A percentile compares a stretch with the other conserved stretches of the same genome.
phyloP scores from a whole-genome alignment of 768 basidiomycete genomes.

The Russula griseocarnosa region DNA sequence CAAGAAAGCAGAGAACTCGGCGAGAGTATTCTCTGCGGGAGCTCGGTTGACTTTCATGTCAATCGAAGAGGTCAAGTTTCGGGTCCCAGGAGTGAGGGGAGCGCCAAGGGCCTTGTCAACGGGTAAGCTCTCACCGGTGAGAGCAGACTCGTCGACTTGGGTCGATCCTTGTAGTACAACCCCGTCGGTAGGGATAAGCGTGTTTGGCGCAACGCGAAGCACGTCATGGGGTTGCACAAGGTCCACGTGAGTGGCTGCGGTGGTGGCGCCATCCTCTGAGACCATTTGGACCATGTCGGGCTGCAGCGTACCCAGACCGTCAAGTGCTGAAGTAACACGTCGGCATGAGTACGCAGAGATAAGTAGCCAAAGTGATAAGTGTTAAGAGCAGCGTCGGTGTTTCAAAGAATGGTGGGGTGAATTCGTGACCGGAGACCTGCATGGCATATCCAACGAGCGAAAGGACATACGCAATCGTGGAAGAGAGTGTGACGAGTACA shows the following conservation, averaged over 20 bases:
- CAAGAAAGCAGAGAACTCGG: slow-evolving; percentile 38
- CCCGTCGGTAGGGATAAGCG: slow-evolving; percentile 41
- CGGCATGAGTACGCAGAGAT: slow-evolving; percentile 40
- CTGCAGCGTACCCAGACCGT: slow-evolving; percentile 37
- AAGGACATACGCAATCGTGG: slow-evolving; percentile 40
- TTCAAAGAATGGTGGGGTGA: slow-evolving; percentile 41
- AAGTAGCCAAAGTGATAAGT: slow-evolving; percentile 42
- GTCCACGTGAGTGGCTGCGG: slow-evolving; percentile 31
- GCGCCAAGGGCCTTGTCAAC: slow-evolving; percentile 37
- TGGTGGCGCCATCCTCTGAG: slow-evolving; percentile 27
- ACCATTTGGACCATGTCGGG: slow-evolving; percentile 35
- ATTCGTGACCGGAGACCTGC: slow-evolving; percentile 34
- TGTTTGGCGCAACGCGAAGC: slow-evolving; percentile 37
- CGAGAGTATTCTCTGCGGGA: slow-evolving; percentile 42
- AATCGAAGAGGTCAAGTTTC: slow-evolving; percentile 37
- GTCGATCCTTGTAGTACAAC: slow-evolving; percentile 36
- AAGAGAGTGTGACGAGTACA: slow-evolving; percentile 40
- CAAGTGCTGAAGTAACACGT: slow-evolving; percentile 35
- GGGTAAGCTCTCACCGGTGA: slow-evolving; percentile 43
- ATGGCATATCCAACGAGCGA: slow-evolving; percentile 40
- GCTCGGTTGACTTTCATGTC: slow-evolving; percentile 38
- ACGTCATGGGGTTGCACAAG: slow-evolving; percentile 40
- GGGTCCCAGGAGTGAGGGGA: slow-evolving; percentile 40
- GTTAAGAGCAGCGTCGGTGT: slow-evolving; percentile 44
- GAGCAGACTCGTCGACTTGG: slow-evolving; percentile 42